These are phyloP conservation scores for Brassica juncea DNA, from an alignment of 345 rosid species.

Conservation along the genomic window DNA sequence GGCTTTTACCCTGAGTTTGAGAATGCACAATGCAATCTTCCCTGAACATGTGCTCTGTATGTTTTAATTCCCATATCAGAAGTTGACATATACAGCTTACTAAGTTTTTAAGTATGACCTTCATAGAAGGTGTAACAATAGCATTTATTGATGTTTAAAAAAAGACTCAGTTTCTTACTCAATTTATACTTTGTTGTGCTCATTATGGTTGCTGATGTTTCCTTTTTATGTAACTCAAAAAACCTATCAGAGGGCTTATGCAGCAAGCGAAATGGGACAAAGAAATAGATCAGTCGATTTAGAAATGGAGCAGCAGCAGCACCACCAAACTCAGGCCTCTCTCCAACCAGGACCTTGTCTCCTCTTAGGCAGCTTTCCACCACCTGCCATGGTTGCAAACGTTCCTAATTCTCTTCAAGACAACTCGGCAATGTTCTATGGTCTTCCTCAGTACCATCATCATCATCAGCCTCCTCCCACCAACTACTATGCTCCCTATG, in stretches of 20 bases:
- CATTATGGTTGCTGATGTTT: slow-evolving; percentile 13
- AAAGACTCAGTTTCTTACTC: neutral
- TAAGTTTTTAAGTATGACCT: neutral
- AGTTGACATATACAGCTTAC: neutral
- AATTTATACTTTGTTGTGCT: slow-evolving; percentile 3
- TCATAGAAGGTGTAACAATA: neutral
- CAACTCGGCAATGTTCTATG: slow-evolving; percentile 48
- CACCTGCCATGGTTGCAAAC: slow-evolving; percentile 51
- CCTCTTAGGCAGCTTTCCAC: slow-evolving; percentile 49
- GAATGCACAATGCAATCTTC: slow-evolving; percentile 26
- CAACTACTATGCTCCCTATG: slow-evolving; percentile 58
- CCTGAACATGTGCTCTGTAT: neutral
- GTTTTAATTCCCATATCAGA: neutral
- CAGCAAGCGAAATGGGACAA: slow-evolving; percentile 65
- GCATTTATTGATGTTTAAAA: neutral
- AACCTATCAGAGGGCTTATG: slow-evolving; percentile 34
- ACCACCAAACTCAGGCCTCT: slow-evolving; percentile 46
- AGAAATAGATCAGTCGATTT: slow-evolving; percentile 59
- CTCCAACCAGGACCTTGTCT: slow-evolving; percentile 56
- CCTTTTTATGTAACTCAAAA: slow-evolving; percentile 1
- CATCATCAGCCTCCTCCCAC: slow-evolving; percentile 51
- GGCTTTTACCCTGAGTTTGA: slow-evolving; percentile 7
- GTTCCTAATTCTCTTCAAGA: slow-evolving; percentile 52
- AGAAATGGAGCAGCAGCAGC: slow-evolving; percentile 60
- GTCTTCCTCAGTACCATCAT: slow-evolving; percentile 57